Evolutionary conservation across 805 yeast genomes (phyloP).

Genomic region (Yarrowia sp.): DNA sequence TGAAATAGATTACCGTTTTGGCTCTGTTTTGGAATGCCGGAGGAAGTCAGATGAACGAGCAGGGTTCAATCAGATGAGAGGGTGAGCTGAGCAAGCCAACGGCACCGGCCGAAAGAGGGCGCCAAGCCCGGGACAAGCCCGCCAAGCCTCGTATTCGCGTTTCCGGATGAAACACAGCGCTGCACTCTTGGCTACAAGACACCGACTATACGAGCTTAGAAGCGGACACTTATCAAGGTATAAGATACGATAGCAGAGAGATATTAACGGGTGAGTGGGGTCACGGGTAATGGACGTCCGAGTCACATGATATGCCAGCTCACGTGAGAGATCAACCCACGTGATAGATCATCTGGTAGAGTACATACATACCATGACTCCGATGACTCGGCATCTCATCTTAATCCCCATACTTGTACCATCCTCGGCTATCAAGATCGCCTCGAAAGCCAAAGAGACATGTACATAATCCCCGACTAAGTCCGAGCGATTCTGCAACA

Average conservation of each 20-base stretch:
- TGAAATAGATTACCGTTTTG: constrained; percentile 3
- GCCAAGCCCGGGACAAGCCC: not conserved
- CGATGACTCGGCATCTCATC: too few species aligned
- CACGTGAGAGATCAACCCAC: too few species aligned
- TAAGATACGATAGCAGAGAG: not conserved
- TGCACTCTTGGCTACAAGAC: too few species aligned
- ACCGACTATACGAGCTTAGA: not conserved
- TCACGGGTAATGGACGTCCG: too few species aligned
- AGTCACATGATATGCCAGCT: too few species aligned
- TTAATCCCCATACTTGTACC: too few species aligned
- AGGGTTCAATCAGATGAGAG: constrained; percentile 1
- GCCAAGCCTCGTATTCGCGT: constrained; percentile 18
- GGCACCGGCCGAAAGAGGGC: not conserved
- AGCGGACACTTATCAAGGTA: constrained; percentile 16
- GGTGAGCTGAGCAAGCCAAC: constrained; percentile 1
- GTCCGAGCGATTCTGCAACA: too few species aligned
- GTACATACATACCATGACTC: too few species aligned
- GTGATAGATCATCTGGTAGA: too few species aligned
- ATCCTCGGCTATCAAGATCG: not conserved
- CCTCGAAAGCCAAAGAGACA: constrained; percentile 11
- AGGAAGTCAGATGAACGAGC: constrained; percentile 16
- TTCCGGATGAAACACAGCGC: too few species aligned
- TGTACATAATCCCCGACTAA: constrained; percentile 12
- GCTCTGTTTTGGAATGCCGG: constrained; percentile 1
- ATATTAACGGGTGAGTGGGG: too few species aligned